Evolutionary conservation across 352 stramenopile genomes (phyloP).

Genomic region (Phytophthora gonapodyides): DNA sequence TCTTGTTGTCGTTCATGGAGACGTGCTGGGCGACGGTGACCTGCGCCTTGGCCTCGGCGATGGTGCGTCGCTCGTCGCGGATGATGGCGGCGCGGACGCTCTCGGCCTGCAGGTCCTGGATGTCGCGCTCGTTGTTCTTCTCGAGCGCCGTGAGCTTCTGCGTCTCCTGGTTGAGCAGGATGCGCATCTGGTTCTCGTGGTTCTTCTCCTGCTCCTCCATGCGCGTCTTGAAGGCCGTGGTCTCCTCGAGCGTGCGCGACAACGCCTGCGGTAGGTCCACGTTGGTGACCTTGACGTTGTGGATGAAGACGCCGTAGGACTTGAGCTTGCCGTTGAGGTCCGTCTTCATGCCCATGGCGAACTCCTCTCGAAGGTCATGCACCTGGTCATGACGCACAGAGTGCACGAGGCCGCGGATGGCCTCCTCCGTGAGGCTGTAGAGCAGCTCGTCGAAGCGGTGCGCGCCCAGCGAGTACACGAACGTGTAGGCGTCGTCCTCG

Average conservation of each 20-base stretch:
- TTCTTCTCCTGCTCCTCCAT: slow-evolving; percentile 92
- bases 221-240: slow-evolving; percentile 84
- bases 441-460: slow-evolving; percentile 87
- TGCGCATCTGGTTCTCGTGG: slow-evolving; percentile 85
- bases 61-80: slow-evolving; percentile 77
- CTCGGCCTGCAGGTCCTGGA: slow-evolving; percentile 74
- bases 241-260: slow-evolving; percentile 75
- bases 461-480: slow-evolving; percentile 85
- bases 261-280: slow-evolving; percentile 69
- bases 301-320: slow-evolving; percentile 78
- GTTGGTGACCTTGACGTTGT: slow-evolving; percentile 90
- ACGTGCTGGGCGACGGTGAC: slow-evolving; percentile 72
- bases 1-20: slow-evolving; percentile 62
- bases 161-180: slow-evolving; percentile 84
- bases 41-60: slow-evolving; percentile 73
- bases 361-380: slow-evolving; percentile 81
- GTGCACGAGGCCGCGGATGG: slow-evolving; percentile 80
- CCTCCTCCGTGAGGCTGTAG: slow-evolving; percentile 76
- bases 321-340: slow-evolving; percentile 78
- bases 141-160: slow-evolving; percentile 80
- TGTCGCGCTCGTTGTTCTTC: slow-evolving; percentile 77
- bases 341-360: slow-evolving; percentile 84
- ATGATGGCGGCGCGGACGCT: slow-evolving; percentile 76
- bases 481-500: slow-evolving; percentile 75
- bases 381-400: slow-evolving; percentile 85